Conservation (phyloP, 495 filamentous ascomycete genomes). For the Penicillium tannophilum region DNA sequence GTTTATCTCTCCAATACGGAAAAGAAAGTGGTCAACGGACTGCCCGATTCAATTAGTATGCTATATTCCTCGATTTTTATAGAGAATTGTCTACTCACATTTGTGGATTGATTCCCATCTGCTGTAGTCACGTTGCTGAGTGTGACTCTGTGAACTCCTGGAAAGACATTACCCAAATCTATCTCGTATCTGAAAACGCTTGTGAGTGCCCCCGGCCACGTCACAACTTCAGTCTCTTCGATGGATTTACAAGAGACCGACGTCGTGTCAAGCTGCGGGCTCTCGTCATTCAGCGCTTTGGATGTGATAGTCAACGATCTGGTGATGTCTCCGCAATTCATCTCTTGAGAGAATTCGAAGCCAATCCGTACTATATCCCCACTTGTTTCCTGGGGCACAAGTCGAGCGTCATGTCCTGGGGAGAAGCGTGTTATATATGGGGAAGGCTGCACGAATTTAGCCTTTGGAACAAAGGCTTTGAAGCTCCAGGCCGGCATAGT, state of each 20-base stretch:
- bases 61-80: background rate
- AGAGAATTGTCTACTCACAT: slow-evolving; percentile 23
- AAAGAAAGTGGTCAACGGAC: slow-evolving; percentile 57
- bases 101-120: slow-evolving; percentile 37
- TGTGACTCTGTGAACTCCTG: slow-evolving; percentile 50
- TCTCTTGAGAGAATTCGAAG: slow-evolving; percentile 61
- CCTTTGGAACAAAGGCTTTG: slow-evolving; percentile 62
- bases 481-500: slow-evolving; percentile 60
- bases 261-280: slow-evolving; percentile 36
- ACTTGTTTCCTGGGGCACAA: slow-evolving; percentile 33
- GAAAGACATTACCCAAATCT: slow-evolving; percentile 46
- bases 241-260: slow-evolving; percentile 31
- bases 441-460: slow-evolving; percentile 45
- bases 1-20: slow-evolving; percentile 56
- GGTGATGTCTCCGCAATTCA: slow-evolving; percentile 62
- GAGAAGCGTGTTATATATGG: slow-evolving; percentile 66
- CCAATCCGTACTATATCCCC: slow-evolving; percentile 50
- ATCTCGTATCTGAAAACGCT: slow-evolving; percentile 37
- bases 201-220: slow-evolving; percentile 36
- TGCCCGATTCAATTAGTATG: slow-evolving; percentile 33
- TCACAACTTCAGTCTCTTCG: slow-evolving; percentile 22
- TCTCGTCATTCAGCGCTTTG: slow-evolving; percentile 39
- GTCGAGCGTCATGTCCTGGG: slow-evolving; percentile 67
- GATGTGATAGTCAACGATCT: slow-evolving; percentile 51
- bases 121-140: slow-evolving; percentile 46